Evolutionary conservation across 208 protist genomes (phyloP), one percentile per base, ranked within the genome.

Genomic region (Tritrichomonas foetus): DNA sequence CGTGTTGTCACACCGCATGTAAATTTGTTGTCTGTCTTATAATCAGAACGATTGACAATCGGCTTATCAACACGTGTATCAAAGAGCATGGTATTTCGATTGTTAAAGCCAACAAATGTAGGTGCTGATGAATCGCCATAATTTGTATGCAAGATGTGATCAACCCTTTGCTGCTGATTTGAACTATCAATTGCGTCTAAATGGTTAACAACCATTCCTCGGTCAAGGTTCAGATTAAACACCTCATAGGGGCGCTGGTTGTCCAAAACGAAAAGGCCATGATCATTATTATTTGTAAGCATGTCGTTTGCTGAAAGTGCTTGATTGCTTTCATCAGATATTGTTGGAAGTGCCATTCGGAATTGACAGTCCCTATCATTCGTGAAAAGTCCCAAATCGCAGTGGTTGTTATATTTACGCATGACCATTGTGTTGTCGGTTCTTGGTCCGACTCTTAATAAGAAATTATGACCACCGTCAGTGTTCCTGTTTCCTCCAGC

Each of bases 11-110:
- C 41, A 49, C 78, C 78, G 9, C 41, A 44, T 57, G 47, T 57
- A 27, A 89, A 89, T 39, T 89, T 53, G 47, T 89, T 89, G 30
- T 89, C 30, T 33, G 22, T 57, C 78, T 89, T 89, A 49, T 89
- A 89, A 5, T 89, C 78, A 16, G 78, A 89, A 22, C 39, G 25
- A 5, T 89, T 47, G 2, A 49, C 78, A 39, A 89, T 16, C 16
- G 53, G 53, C 0, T 57, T 20, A 39, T 89, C 27, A 57, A 89
- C 47, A 53, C 78, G 44, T 57, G 78, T 25, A 57, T 89, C 78
- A 30, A 89, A 57, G 1, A 44, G 33, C 16, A 89, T n/a, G 13
- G 78, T 89, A 49, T 89, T 57, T 22, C 47, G 5, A 57, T 44
- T 33, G 22, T 89, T 89, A 39, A 89, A 89, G 33, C 78, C 78